phyloP scores from a whole-genome alignment of 139 green algal genomes.

The Axilococcus clingmanii region DNA sequence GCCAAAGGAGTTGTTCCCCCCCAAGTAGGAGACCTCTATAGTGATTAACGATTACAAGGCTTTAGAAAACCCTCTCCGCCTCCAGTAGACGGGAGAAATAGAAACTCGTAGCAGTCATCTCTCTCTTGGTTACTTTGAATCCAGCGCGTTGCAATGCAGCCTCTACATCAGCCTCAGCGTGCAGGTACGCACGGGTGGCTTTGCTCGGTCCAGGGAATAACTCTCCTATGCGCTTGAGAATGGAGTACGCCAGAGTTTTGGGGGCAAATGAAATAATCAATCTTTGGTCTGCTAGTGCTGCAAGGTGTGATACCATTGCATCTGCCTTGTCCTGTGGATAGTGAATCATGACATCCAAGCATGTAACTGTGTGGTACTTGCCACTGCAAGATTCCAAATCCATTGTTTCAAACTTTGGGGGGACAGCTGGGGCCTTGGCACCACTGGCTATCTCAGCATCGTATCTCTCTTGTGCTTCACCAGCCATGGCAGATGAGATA shows the following conservation, averaged over 20 bases:
- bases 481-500: conserved; percentile 83
- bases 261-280: conserved; percentile 96
- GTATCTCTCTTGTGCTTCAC: conserved; percentile 45
- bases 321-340: conserved; percentile 94
- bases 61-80: no score
- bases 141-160: conserved; percentile 59
- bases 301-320: conserved; percentile 90
- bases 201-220: conserved; percentile 85
- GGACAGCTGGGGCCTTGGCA: conserved; percentile 12
- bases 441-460: conserved; percentile 28
- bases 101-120: conserved; percentile 97
- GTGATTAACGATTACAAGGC: no score
- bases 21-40: no score
- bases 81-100: conserved; percentile 94
- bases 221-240: conserved; percentile 93
- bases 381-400: conserved; percentile 79
- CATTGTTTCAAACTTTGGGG: conserved; percentile 79
- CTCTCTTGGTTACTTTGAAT: conserved; percentile 47
- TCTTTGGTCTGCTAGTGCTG: conserved; percentile 63
- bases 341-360: conserved; percentile 99
- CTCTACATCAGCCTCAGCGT: conserved; percentile 91
- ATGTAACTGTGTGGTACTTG: conserved; percentile 88
- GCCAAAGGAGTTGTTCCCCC: no score
- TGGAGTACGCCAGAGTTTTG: conserved; percentile 64
- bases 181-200: conserved; percentile 94